Percentiles rank a stretch among this genome's conserved stretches.
phyloP scores from a whole-genome alignment of 2,329 filamentous ascomycete species.

The Fusarium globosum region DNA sequence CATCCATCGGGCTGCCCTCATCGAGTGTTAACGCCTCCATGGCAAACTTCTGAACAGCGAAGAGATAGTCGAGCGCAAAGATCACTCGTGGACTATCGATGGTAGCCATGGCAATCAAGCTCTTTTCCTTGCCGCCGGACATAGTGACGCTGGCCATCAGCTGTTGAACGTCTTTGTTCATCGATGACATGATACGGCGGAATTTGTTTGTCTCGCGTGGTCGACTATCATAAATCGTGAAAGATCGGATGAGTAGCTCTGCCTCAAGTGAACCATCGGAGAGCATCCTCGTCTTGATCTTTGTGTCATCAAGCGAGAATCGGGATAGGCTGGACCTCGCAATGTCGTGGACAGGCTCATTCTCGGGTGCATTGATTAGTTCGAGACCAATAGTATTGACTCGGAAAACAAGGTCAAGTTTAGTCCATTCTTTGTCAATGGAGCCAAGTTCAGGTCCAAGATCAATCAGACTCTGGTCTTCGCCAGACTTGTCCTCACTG shows the following conservation, averaged over 20 bases:
- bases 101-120: constrained; percentile 89
- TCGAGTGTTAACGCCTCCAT: constrained; percentile 73
- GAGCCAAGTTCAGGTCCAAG: constrained; percentile 77
- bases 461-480: constrained; percentile 60
- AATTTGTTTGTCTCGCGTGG: constrained; percentile 92
- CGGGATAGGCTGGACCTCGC: constrained; percentile 87
- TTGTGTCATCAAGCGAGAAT: constrained; percentile 94
- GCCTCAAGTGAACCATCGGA: constrained; percentile 92
- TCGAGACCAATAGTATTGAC: constrained; percentile 90
- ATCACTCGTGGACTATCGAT: constrained; percentile 96
- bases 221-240: constrained; percentile 95
- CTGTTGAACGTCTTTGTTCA: constrained; percentile 94
- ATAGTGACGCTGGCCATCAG: constrained; percentile 98
- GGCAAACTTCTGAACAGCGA: constrained; percentile 87
- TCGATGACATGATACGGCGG: constrained; percentile 96
- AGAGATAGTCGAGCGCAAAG: constrained; percentile 94
- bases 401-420: constrained; percentile 91
- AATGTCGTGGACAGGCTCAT: constrained; percentile 81
- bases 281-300: constrained; percentile 90
- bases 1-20: constrained; percentile 64
- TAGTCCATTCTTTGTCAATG: constrained; percentile 83
- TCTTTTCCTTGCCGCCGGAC: constrained; percentile 83
- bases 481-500: constrained; percentile 46
- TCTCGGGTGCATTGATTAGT: constrained; percentile 79
- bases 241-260: constrained; percentile 91